Conservation (phyloP, 805 yeast genomes). For the Wickerhamiella hasegawae region DNA sequence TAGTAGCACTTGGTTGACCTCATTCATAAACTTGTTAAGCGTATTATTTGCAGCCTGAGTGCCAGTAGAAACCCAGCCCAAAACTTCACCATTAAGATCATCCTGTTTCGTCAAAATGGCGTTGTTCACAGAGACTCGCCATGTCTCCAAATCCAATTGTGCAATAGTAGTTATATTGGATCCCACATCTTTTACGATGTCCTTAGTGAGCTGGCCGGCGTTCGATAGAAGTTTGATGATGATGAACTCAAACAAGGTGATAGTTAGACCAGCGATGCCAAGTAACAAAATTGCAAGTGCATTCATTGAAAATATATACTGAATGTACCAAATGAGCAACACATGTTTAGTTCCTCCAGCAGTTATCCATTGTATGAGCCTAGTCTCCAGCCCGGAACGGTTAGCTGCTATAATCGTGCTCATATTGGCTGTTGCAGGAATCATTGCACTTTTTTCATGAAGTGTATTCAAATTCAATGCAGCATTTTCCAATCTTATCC, state of each 20-base stretch:
- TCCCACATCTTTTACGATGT: slow-evolving; percentile 8
- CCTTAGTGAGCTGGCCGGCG: slow-evolving; percentile 8
- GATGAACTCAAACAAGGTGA: slow-evolving; percentile 38
- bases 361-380: too few species aligned
- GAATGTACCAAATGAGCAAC: slow-evolving; percentile 29
- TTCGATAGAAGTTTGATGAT: slow-evolving; percentile 15
- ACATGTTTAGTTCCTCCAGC: too few species aligned
- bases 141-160: slow-evolving; percentile 16
- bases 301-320: slow-evolving; percentile 36
- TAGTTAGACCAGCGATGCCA: slow-evolving; percentile 39
- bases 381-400: too few species aligned
- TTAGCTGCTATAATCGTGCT: too few species aligned
- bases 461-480: slow-evolving; percentile 3
- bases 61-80: slow-evolving; percentile 48
- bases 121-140: slow-evolving; percentile 43
- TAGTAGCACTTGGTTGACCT: slow-evolving; percentile 43
- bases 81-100: slow-evolving; percentile 42
- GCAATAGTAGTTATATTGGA: slow-evolving; percentile 8
- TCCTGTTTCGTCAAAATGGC: slow-evolving; percentile 34
- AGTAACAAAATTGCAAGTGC: slow-evolving; percentile 35
- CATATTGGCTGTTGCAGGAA: too few species aligned
- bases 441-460: background rate
- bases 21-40: slow-evolving; percentile 35
- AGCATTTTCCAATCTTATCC: slow-evolving; percentile 6
- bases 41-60: slow-evolving; percentile 47